Conservation (phyloP, 2,329 filamentous ascomycete species). For the Pyrenophora seminiperda region DNA sequence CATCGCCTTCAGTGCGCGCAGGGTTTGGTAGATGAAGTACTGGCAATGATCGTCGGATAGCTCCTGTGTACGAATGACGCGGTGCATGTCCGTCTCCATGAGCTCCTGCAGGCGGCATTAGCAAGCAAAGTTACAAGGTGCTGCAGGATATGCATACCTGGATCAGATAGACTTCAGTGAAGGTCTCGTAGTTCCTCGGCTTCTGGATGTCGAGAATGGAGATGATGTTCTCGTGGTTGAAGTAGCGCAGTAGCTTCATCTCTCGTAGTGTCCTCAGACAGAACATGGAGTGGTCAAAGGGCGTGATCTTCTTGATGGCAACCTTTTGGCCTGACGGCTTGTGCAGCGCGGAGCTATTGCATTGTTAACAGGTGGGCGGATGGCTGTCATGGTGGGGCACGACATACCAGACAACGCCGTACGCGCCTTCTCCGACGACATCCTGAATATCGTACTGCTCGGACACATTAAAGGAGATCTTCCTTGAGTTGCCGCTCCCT, state of each 20-base stretch:
- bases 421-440: constrained; percentile 97
- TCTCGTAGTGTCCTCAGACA: constrained; percentile 94
- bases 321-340: constrained; percentile 98
- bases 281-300: constrained; percentile 99
- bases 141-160: constrained; percentile 63
- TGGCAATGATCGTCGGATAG: constrained; percentile 99
- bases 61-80: constrained; percentile 97
- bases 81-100: constrained; percentile 99
- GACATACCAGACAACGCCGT: constrained; percentile 94
- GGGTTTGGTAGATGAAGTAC: constrained; percentile 99
- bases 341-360: constrained; percentile 84
- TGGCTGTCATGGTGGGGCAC: constrained; percentile 3
- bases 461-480: constrained; percentile 99
- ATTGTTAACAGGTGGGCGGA: constrained; percentile 24
- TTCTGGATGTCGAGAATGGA: constrained; percentile 99
- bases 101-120: constrained; percentile 69
- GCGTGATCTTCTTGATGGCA: constrained; percentile 99
- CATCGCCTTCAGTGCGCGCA: constrained; percentile 97
- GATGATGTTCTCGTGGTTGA: constrained; percentile 99
- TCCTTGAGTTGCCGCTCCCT: constrained; percentile 66
- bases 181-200: constrained; percentile 91
- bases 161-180: constrained; percentile 98
- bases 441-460: constrained; percentile 99
- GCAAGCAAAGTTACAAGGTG: background rate
- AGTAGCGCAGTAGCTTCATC: constrained; percentile 98